These are phyloP conservation scores for Trichophyton verrucosum DNA, from an alignment of 2,329 filamentous ascomycete genomes.

Conservation along the genomic window DNA sequence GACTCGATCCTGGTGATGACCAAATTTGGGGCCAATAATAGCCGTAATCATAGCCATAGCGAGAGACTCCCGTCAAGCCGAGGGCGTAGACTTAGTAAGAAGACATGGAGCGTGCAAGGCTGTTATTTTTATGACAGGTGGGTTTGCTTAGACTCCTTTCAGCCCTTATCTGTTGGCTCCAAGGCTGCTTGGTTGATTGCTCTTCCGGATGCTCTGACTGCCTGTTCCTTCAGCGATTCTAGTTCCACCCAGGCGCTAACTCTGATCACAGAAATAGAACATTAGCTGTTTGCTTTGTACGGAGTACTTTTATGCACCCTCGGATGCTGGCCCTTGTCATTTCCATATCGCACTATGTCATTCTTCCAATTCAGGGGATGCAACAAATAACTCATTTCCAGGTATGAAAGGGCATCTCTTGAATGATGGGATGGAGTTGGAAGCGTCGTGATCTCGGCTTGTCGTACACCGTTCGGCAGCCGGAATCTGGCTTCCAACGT, in stretches of 20 bases:
- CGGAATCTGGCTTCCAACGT: too few relatives aligned
- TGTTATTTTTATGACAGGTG: background rate
- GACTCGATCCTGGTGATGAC: background rate
- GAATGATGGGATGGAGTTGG: too few relatives aligned
- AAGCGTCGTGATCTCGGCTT: too few relatives aligned
- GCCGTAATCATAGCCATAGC: background rate
- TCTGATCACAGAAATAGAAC: slow-evolving; percentile 1
- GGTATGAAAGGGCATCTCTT: too few relatives aligned
- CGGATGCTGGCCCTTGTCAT: background rate
- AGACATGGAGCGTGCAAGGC: background rate
- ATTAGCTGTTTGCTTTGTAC: too few relatives aligned
- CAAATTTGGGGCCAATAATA: background rate
- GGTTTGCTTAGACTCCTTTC: background rate
- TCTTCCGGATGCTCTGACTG: background rate
- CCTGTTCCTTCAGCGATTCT: background rate
- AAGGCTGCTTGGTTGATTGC: background rate
- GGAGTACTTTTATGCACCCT: background rate
- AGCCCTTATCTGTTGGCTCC: background rate
- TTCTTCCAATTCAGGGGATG: too few relatives aligned
- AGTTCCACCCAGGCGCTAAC: slow-evolving; percentile 2
- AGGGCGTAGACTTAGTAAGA: background rate
- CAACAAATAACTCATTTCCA: too few relatives aligned
- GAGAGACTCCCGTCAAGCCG: background rate
- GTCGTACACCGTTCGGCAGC: too few relatives aligned
- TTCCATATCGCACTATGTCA: background rate